Evolutionary conservation across 2,329 filamentous ascomycete species (phyloP).

Genomic region (Aspergillus candidus): DNA sequence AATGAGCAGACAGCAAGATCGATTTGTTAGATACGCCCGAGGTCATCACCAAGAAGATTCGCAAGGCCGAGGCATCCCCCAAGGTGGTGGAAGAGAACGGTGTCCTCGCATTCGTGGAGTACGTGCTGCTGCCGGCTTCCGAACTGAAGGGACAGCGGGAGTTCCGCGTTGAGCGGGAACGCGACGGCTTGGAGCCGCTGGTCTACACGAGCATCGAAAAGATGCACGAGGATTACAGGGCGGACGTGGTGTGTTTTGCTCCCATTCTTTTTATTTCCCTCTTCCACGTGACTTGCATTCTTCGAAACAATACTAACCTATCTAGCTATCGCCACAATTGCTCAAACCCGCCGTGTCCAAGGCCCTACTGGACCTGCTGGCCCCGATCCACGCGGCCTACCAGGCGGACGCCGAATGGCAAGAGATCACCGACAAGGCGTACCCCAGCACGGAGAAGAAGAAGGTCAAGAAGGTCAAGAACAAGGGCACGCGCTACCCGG

Average conservation of each 20-base stretch:
- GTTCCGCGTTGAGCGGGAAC: slow-evolving; percentile 62
- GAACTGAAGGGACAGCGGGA: slow-evolving; percentile 43
- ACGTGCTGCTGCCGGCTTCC: slow-evolving; percentile 69
- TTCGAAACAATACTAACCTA: slow-evolving; percentile 4
- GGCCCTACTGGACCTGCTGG: slow-evolving; percentile 66
- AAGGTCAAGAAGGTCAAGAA: slow-evolving; percentile 70
- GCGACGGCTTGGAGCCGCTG: slow-evolving; percentile 61
- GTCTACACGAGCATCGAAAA: slow-evolving; percentile 71
- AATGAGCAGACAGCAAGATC: slow-evolving; percentile 52
- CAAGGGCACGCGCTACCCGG: slow-evolving; percentile 55
- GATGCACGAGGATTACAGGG: slow-evolving; percentile 72
- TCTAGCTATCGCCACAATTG: slow-evolving; percentile 71
- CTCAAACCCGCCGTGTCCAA: slow-evolving; percentile 78
- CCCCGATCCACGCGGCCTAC: slow-evolving; percentile 71
- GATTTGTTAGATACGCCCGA: slow-evolving; percentile 81
- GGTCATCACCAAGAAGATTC: slow-evolving; percentile 70
- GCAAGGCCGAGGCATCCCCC: slow-evolving; percentile 75
- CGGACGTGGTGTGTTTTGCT: slow-evolving; percentile 60
- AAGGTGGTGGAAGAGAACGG: slow-evolving; percentile 78
- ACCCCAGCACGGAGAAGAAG: slow-evolving; percentile 70
- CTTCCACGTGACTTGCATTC: neutral
- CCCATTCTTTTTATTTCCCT: neutral
- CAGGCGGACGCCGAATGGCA: slow-evolving; percentile 72
- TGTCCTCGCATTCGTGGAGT: slow-evolving; percentile 78
- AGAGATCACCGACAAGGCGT: slow-evolving; percentile 67